These are phyloP conservation scores for Penicillium odoratum DNA, from an alignment of 495 filamentous ascomycete species.

Conservation along the genomic window DNA sequence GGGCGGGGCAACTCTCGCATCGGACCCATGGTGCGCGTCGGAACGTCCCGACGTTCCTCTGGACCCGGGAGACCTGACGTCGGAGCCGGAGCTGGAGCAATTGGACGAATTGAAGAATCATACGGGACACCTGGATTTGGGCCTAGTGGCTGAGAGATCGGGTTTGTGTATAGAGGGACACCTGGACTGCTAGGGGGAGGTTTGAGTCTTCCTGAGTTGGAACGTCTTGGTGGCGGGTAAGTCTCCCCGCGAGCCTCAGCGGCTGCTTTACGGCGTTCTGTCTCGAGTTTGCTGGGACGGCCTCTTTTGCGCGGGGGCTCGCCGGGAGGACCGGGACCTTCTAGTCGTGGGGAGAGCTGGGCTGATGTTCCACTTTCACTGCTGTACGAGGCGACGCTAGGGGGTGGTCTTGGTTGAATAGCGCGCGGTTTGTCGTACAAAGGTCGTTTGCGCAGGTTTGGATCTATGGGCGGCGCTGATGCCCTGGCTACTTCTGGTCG, in stretches of 20 bases:
- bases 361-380: constrained; percentile 42
- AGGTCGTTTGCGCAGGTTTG: constrained; percentile 36
- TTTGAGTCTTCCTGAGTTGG: constrained; percentile 32
- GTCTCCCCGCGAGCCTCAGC: constrained; percentile 53
- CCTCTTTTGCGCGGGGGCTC: constrained; percentile 59
- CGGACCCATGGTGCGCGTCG: constrained; percentile 23
- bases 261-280: constrained; percentile 50
- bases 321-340: constrained; percentile 12
- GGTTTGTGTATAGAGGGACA: constrained; percentile 1
- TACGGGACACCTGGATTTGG: constrained; percentile 10
- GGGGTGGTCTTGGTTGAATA: constrained; percentile 43
- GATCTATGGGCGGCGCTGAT: constrained; percentile 27
- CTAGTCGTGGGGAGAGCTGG: constrained; percentile 39
- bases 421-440: constrained; percentile 42
- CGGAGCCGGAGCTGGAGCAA: constrained; percentile 11
- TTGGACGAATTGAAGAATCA: constrained; percentile 12
- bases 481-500: constrained; percentile 23
- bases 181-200: constrained; percentile 39
- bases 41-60: constrained; percentile 25
- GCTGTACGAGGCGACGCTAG: constrained; percentile 38
- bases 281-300: constrained; percentile 58
- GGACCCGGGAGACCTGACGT: constrained; percentile 6
- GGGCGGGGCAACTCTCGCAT: constrained; percentile 37
- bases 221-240: constrained; percentile 45
- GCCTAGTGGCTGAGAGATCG: not conserved